Evolutionary conservation across 441 rosid species (phyloP), one percentile per base, ranked within the genome.

Genomic region (Daphne laureola): DNA sequence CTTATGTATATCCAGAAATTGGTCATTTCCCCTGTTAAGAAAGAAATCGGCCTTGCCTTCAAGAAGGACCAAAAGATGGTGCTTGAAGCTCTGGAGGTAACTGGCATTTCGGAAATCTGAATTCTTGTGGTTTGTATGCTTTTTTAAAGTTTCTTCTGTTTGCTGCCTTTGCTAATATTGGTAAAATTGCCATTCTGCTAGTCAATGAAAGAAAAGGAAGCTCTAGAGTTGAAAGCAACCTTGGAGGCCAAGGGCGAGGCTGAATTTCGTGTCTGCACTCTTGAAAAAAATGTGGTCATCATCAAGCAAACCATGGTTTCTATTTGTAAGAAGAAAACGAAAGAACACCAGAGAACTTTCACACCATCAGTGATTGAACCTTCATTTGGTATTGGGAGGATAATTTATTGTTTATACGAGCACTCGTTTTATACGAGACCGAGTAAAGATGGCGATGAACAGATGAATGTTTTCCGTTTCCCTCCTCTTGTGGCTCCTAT

Each of bases 291-390:
- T 46, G 78, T 81, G 26, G 16, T 51, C 52, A 77, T 51, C 52
- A 77, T 81, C 56, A 81, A 69, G 74, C 77, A 72, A 74, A 79
- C 52, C 59, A 81, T 84, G 92, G 75, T 84, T 41, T 43, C 71
- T n/a, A 84, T 84, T 63, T 75, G 84, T n/a, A 84, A 81, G 79
- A 81, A 81, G 79, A 81, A 73, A 63, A 79, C 68, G 79, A 79
- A 77, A 59, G 88, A 79, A 63, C 82, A 84, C 58, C 88, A 81
- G 67, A 72, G 92, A 53, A 80, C 74, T 51, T 84, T 84, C 62
- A 81, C 86, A 2, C 88, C 92, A 13, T 81, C 92, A 5, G 92
- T 84, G 41, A 78, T 84, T 40, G 92, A 84, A 53, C 89, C 92
- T 8, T 82, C 92, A 13, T 78, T 84, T 50, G 89, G 92, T 55